A percentile compares a stretch with the other conserved stretches of the same genome.
Evolutionary conservation across 2,329 filamentous ascomycete species (phyloP).

Genomic region (Pezicula rhizophila): DNA sequence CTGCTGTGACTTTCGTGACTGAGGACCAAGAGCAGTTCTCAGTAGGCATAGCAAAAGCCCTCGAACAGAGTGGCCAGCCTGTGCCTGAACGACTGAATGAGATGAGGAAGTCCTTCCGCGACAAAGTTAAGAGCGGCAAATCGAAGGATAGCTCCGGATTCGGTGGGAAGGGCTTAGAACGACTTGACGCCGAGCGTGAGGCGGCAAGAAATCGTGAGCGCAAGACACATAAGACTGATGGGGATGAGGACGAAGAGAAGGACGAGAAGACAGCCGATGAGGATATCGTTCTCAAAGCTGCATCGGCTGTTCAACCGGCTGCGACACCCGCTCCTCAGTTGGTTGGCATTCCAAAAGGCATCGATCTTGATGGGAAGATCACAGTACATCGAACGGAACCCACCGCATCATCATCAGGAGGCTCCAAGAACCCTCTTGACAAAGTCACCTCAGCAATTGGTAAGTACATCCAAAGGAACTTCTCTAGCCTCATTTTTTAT

Average conservation of each 20-base stretch:
- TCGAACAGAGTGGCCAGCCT: conserved; percentile 76
- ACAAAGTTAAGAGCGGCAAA: conserved; percentile 89
- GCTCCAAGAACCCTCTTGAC: conserved; percentile 64
- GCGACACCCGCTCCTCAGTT: conserved; percentile 32
- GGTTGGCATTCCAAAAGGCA: conserved; percentile 44
- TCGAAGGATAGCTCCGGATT: conserved; percentile 88
- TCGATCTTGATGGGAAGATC: conserved; percentile 62
- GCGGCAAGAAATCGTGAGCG: conserved; percentile 79
- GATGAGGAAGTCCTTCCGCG: conserved; percentile 68
- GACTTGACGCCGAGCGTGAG: conserved; percentile 85
- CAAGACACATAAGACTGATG: conserved; percentile 83
- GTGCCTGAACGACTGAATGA: conserved; percentile 65
- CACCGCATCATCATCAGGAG: conserved; percentile 29
- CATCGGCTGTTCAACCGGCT: conserved; percentile 58
- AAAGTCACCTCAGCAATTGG: conserved; percentile 83
- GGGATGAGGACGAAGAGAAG: conserved; percentile 73
- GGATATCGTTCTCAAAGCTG: conserved; percentile 63
- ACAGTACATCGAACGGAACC: conserved; percentile 66
- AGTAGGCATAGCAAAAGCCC: conserved; percentile 80
- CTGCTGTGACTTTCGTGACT: conserved; percentile 89
- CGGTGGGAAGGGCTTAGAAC: conserved; percentile 88
- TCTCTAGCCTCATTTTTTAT: no score
- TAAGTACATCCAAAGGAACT: no score
- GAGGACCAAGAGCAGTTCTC: conserved; percentile 89
- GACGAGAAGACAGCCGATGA: conserved; percentile 65